Conservation (phyloP, 495 filamentous ascomycete genomes). For the Trichoderma orchidacearum region DNA sequence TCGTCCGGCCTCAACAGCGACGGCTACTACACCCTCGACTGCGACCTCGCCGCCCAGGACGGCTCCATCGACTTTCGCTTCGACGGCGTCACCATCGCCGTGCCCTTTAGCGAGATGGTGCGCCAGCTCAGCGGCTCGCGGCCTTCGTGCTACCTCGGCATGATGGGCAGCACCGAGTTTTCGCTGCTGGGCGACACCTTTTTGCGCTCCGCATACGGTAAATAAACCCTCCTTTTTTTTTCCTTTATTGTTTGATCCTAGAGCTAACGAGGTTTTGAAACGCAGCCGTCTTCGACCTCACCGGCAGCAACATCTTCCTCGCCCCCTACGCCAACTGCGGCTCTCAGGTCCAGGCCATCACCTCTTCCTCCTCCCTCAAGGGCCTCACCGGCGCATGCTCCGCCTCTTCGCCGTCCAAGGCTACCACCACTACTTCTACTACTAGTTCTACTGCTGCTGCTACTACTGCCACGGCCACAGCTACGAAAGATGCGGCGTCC, state of each 20-base stretch:
- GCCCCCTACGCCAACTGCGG: conserved; percentile 32
- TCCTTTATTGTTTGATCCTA: neutral
- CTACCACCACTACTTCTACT: neutral
- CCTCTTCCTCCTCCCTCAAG: conserved; percentile 6
- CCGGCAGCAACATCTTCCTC: conserved; percentile 26
- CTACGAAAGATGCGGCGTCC: no score
- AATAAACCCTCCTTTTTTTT: neutral
- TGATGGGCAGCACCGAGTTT: conserved; percentile 49
- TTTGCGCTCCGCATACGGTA: conserved; percentile 72
- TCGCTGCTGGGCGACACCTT: conserved; percentile 84
- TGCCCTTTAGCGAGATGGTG: conserved; percentile 44
- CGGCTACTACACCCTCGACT: conserved; percentile 58
- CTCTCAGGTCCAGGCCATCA: conserved; percentile 16
- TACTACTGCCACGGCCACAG: neutral
- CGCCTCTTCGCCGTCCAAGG: neutral
- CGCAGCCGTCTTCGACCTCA: conserved; percentile 32
- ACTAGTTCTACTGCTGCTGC: neutral
- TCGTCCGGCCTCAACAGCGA: conserved; percentile 33
- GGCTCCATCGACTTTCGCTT: conserved; percentile 62
- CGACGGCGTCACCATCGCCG: conserved; percentile 49
- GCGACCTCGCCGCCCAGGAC: conserved; percentile 46
- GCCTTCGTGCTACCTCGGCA: conserved; percentile 59
- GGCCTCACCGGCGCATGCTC: conserved; percentile 11
- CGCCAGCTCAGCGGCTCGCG: conserved; percentile 33
- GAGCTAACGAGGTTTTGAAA: neutral